phyloP scores from a whole-genome alignment of 306 rosid species.

The Prunus fruticosa region DNA sequence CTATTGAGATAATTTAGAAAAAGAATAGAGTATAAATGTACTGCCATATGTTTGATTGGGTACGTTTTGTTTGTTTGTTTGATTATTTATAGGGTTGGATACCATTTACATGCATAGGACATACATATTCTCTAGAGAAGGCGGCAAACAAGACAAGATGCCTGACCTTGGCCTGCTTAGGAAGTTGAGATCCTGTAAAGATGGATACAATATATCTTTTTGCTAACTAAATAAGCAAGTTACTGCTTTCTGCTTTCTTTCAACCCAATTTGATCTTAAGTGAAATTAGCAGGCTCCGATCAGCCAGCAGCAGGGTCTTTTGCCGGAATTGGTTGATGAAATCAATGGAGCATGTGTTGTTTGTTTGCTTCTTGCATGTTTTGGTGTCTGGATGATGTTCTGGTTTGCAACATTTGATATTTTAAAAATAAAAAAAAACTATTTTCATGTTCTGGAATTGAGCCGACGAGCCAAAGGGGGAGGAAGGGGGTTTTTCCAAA shows the following conservation, averaged over 20 bases:
- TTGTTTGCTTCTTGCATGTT: neutral
- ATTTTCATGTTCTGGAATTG: neutral
- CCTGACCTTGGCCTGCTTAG: constrained; percentile 7
- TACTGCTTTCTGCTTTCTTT: neutral
- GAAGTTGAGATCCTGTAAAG: neutral
- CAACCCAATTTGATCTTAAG: neutral
- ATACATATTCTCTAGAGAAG: neutral
- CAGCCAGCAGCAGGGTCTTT: neutral
- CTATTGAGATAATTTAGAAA: neutral
- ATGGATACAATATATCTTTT: neutral
- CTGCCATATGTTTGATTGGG: neutral
- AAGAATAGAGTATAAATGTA: neutral
- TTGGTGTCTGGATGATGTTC: neutral
- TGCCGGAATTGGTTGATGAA: neutral
- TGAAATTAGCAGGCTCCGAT: neutral
- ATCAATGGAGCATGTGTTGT: neutral
- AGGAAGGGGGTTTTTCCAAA: too few relatives aligned
- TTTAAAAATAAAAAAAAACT: neutral
- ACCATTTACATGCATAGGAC: neutral
- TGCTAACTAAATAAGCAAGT: neutral
- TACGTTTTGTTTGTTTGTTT: neutral
- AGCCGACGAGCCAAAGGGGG: neutral
- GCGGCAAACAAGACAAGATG: constrained; percentile 16
- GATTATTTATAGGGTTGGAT: neutral
- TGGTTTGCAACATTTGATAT: too few relatives aligned